Base-by-base conservation (phyloP, 345 rosid species). In the Erucastrum elatum region DNA sequence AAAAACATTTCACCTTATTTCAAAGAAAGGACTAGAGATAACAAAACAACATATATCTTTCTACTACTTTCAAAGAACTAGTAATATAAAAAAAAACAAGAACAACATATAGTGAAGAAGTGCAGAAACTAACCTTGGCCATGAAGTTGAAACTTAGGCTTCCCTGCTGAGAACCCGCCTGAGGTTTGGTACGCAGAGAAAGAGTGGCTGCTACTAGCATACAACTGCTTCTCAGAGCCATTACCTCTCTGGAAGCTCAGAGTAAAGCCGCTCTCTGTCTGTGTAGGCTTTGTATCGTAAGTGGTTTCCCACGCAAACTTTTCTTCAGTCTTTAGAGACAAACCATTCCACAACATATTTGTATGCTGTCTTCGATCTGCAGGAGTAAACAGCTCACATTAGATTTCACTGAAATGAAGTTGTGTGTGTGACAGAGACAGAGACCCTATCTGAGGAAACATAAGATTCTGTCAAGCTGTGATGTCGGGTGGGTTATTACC, bases 331-430 rank as follows among this genome's bases (percentile, higher is more conserved):
- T 86, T 81, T 68, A 82, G 77, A 37, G 93, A 84, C 31, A 71
- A 75, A 37, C 85, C 83, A 46, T 86, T 81, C 89, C 91, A 84
- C 59, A 77, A 75, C 77, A 84, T 82, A 82, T 77, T 84, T 84
- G 87, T 75, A 75, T 77, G 90, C 61, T 85, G 89, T 88, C 84
- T 84, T 81, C 83, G 86, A 86, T 87, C 98, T 94, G 86, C 68
- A 75, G 6, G 77, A 46, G 44, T 35, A 49, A 60, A 39, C 12
- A 27, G 41, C n/a, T 49, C 13, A 49, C 34, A 9, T 72, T 3
- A 49, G 16, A 41, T 58, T 31, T 31, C 9, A 37, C 17, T 37
- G 59, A 29, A 7, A 34, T 26, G 2, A 75, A 55, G 29, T 59
- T 15, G 35, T 21, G 58, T 58, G 17, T 66, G 33, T 59, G 29